Evolutionary conservation across 1,284 basidiomycete species (phyloP), one percentile per base, ranked within the genome.

Genomic region (Takashimella koratensis): DNA sequence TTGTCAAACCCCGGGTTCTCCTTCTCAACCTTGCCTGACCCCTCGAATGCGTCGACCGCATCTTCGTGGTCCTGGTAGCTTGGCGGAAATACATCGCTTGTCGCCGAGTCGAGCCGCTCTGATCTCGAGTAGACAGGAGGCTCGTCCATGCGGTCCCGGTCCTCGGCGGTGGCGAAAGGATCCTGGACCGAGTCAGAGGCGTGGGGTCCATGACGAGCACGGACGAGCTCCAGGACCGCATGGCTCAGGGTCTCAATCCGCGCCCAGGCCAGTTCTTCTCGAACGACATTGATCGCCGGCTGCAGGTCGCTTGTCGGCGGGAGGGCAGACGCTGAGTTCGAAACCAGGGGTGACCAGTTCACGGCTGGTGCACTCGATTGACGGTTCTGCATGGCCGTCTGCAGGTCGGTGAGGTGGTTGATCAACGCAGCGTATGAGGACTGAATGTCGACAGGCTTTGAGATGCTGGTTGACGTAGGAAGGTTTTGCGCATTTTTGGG

Each of bases 241-340:
- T 52, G 43, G 45, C 58, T 63, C 12, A 69, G 51, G 10, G 56
- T 56, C 27, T 70, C 63, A 10, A 72, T 48, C 43, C 71, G 56
- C 16, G 59, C 60, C 66, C 65, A 68, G 4, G 62, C 65, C 21
- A 71, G 41, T 49, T 67, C 65, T 43, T 68, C 64, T 45, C 67
- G 52, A 3, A 64, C 64, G 2, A 51, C 53, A n/a, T 52, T 48
- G 20, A 67, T 59, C 1, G 63, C 57, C 10, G 66, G 61, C 41
- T 66, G 64, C 5, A 64, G 25, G 11, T 45, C 48, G 19, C 45
- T 44, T 20, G 39, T 36, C n/a, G n/a, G n/a, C n/a, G n/a, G n/a
- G n/a, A n/a, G n/a, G n/a, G n/a, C n/a, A n/a, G n/a, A n/a, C n/a
- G n/a, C n/a, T n/a, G n/a, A n/a, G n/a, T n/a, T n/a, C n/a, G n/a